These are phyloP conservation scores for Fusarium bulbicola DNA, from an alignment of 2,329 filamentous ascomycete species.

Conservation along the genomic window DNA sequence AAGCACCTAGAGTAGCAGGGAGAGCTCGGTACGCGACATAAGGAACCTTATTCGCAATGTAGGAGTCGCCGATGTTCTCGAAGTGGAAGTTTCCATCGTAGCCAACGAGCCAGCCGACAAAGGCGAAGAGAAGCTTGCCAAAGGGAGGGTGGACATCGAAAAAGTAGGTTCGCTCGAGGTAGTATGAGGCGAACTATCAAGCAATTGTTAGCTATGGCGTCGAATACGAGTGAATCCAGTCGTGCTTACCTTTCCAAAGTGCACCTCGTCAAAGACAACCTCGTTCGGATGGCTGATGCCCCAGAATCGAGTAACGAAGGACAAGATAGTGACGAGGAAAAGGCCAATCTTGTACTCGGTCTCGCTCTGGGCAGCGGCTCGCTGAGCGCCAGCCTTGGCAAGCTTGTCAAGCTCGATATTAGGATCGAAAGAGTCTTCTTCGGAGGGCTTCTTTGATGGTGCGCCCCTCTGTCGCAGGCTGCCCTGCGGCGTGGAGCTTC, in stretches of 20 bases:
- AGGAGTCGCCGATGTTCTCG: slow-evolving; percentile 99
- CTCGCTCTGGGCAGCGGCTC: slow-evolving; percentile 63
- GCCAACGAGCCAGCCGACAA: slow-evolving; percentile 96
- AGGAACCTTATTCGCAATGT: slow-evolving; percentile 95
- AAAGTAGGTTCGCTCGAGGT: slow-evolving; percentile 97
- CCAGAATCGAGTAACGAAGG: slow-evolving; percentile 94
- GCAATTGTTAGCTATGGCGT: slow-evolving; percentile 23
- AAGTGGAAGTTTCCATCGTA: slow-evolving; percentile 98
- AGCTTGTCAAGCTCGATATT: slow-evolving; percentile 63
- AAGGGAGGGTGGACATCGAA: slow-evolving; percentile 99
- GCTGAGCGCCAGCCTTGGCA: slow-evolving; percentile 49
- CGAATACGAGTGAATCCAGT: neutral
- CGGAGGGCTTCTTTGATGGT: slow-evolving; percentile 58
- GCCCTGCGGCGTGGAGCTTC: slow-evolving; percentile 62
- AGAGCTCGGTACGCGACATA: slow-evolving; percentile 96
- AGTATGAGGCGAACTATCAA: slow-evolving; percentile 75
- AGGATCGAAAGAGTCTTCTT: slow-evolving; percentile 49
- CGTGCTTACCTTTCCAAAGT: slow-evolving; percentile 91
- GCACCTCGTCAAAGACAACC: slow-evolving; percentile 98
- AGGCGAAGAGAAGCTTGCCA: slow-evolving; percentile 95
- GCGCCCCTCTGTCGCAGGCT: slow-evolving; percentile 68
- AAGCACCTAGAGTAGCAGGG: slow-evolving; percentile 87
- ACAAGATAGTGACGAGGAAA: slow-evolving; percentile 78
- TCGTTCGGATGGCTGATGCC: slow-evolving; percentile 94
- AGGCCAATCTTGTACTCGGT: slow-evolving; percentile 87